A percentile compares a stretch with the other conserved stretches of the same genome.
phyloP scores from a whole-genome alignment of 106 monocot genomes.

The Platanthera guangdongensis region DNA sequence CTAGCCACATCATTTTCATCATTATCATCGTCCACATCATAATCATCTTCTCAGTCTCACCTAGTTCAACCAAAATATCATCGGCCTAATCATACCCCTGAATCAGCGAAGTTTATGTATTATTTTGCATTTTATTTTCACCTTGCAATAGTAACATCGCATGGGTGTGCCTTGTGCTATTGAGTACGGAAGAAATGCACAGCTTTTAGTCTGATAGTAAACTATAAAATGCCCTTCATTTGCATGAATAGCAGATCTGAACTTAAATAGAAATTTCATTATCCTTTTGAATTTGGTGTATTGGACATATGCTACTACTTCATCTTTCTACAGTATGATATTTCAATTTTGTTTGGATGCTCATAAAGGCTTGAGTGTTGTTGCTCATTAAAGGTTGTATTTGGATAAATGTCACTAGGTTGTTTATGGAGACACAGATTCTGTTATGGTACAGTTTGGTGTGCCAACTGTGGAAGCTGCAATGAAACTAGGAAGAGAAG shows the following conservation, averaged over 20 bases:
- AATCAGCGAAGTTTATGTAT: neutral
- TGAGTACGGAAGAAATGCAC: neutral
- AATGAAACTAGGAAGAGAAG: slow-evolving; percentile 93
- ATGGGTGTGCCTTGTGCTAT: neutral
- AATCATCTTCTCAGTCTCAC: neutral
- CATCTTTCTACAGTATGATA: neutral
- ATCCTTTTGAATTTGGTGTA: neutral
- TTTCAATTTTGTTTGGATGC: neutral
- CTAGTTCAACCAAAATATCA: neutral
- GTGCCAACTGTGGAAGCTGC: slow-evolving; percentile 79
- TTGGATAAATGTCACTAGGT: slow-evolving; percentile 35
- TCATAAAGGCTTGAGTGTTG: neutral
- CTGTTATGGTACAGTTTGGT: slow-evolving; percentile 99
- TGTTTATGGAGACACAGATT: slow-evolving; percentile 97
- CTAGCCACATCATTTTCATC: neutral
- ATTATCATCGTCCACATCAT: neutral
- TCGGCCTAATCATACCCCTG: neutral
- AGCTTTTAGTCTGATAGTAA: neutral
- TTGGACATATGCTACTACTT: neutral
- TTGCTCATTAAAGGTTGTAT: neutral
- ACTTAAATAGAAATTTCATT: neutral
- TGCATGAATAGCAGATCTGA: neutral
- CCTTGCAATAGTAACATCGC: neutral
- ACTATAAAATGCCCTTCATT: neutral
- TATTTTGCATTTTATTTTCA: neutral